Base-by-base conservation (phyloP, 2,329 filamentous ascomycete genomes). In the Elsinoe necatrix region DNA sequence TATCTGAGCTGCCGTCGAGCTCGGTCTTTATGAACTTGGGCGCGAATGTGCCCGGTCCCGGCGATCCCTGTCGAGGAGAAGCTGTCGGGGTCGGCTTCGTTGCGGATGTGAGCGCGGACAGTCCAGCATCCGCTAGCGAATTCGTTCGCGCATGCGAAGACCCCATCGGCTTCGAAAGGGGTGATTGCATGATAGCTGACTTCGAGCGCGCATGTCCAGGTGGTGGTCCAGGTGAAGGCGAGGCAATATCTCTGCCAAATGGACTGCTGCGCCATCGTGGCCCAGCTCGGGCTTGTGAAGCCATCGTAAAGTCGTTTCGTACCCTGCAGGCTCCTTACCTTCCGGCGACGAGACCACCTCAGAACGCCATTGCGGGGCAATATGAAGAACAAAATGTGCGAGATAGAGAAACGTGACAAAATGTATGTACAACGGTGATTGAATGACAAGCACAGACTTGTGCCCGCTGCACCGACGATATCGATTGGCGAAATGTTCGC, bases 1-100 rank as follows among this genome's bases (percentile, higher is more conserved):
- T n/a, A 59, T 81, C 79, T 27, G 76, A 75, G 1, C 74, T 74
- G 54, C 77, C 76, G 63, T 83, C 79, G 71, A 87, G 75, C 62
- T 95, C 90, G 0, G 84, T 82, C 70, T 92, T 93, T 73, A 98
- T 97, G 71, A 98, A 98, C 8, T 89, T 88, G 2, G 92, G 93
- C 34, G 93, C 92, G 75, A 98, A 98, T 1, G 93, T 98, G 62
- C 82, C 86, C 0, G 86, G 88, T 5, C 16, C 51, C 3, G 59
- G 55, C 8, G 86, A 88, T 3, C 41, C 51, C 16, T 58, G 55
- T 18, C 51, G 55, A 14, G 50, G 25, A 4, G 59, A 54, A 7
- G 31, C n/a, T 18, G 57, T 34, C 25, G 57, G 42, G 23, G 20
- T 42, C 23, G 55, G 39, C 37, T 54, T 54, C 20, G 55, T 37